Evolutionary conservation across 2,329 filamentous ascomycete species (phyloP), one percentile per base, ranked within the genome.

Genomic region (Stemphylium beticola): DNA sequence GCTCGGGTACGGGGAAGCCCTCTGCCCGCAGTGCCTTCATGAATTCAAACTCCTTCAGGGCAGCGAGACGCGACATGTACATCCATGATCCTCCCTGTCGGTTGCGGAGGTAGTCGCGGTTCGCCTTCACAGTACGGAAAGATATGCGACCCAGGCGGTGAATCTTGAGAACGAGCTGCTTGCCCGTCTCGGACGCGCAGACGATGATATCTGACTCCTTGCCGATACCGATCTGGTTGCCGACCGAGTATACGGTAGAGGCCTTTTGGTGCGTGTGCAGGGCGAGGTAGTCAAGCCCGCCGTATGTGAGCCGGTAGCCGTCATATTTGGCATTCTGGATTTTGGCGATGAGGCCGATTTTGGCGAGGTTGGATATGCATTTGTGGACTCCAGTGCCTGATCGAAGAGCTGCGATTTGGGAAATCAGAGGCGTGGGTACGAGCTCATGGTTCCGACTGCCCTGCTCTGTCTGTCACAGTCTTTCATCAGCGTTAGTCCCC

Each of bases 141-240:
- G 93, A 97, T 68, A 99, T 96, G 68, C 95, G 89, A 40, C 95
- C 95, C 4, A 99, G 83, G 41, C 95, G 87, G 78, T 99, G 95
- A 69, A 99, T 96, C 80, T 99, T 99, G 64, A 99, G 83, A 14
- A 99, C 89, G 57, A 85, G 83, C 73, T 97, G 92, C 17, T 81
- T 80, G 53, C 92, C 92, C 5, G 83, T 83, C 47, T 92, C 83
- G 68, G 92, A 87, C 50, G 95, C 93, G 43, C 96, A 93, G 53
- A 98, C 88, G 76, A 96, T 90, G 71, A 99, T 98, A 72, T 99
- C 95, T 65, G 91, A 96, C 79, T 99, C 95, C 76, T 99, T 99
- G 49, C 95, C 95, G 3, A 98, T 93, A 42, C 96, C 95, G 62
- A 99, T 91, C 70, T 96, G 90, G 75, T 90, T 95, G 48, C 95